These are phyloP conservation scores for Cyclotella cryptica DNA, from an alignment of 108 stramenopile species.

Conservation along the genomic window DNA sequence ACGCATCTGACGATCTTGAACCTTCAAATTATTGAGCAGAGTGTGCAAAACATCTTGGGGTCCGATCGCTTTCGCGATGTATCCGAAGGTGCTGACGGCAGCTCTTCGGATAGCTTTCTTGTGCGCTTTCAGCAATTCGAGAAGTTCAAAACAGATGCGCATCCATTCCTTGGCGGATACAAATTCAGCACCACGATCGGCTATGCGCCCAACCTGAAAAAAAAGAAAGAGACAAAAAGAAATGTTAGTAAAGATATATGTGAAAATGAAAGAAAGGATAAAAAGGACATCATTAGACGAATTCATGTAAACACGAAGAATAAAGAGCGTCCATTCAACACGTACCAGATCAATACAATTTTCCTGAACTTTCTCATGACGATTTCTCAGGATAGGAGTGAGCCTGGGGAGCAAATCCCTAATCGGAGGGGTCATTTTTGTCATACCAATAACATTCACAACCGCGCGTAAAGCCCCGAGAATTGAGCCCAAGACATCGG, in stretches of 20 bases:
- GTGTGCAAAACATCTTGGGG: slow-evolving; percentile 99
- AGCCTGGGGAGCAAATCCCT: slow-evolving; percentile 96
- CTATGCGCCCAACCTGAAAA: slow-evolving; percentile 93
- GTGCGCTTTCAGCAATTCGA: slow-evolving; percentile 98
- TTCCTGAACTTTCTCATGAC: slow-evolving; percentile 99
- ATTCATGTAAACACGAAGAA: not conserved
- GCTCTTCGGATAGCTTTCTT: slow-evolving; percentile 98
- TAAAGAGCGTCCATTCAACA: slow-evolving; percentile 15
- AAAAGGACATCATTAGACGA: slow-evolving; percentile 15
- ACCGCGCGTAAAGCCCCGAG: slow-evolving; percentile 95
- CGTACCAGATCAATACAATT: slow-evolving; percentile 94
- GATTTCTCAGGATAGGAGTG: slow-evolving; percentile 98
- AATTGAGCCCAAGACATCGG: slow-evolving; percentile 96
- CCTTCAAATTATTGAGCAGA: slow-evolving; percentile 97
- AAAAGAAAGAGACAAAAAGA: slow-evolving; percentile 14
- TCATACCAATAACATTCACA: slow-evolving; percentile 99
- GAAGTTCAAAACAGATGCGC: slow-evolving; percentile 99
- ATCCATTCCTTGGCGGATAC: slow-evolving; percentile 99
- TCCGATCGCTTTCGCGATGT: slow-evolving; percentile 99
- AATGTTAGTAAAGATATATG: slow-evolving; percentile 56
- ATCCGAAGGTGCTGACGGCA: slow-evolving; percentile 98
- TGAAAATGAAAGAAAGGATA: slow-evolving; percentile 14
- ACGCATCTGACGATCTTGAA: slow-evolving; percentile 98
- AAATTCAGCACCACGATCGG: slow-evolving; percentile 97
- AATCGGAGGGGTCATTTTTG: slow-evolving; percentile 98